Evolutionary conservation across 345 rosid genomes (phyloP).

Genomic region (Salix exigua): DNA sequence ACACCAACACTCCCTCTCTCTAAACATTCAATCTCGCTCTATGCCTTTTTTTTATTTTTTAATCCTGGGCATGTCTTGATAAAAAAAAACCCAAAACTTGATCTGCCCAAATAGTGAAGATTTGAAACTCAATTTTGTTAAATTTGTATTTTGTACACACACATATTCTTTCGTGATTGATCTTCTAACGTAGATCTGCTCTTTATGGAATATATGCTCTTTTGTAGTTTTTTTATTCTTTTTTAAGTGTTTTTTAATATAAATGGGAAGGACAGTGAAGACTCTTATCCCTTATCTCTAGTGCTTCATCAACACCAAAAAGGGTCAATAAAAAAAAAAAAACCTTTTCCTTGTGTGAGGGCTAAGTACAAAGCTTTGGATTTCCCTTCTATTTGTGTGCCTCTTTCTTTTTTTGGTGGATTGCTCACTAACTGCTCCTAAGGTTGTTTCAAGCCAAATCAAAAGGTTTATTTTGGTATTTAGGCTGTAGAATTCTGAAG

Average conservation of each 20-base stretch:
- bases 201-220: neutral
- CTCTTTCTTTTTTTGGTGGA: neutral
- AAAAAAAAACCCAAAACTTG: neutral
- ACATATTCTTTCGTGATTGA: neutral
- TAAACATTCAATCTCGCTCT: neutral
- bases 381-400: neutral
- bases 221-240: constrained; percentile 4
- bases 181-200: constrained; percentile 14
- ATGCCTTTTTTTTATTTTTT: neutral
- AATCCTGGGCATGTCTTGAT: neutral
- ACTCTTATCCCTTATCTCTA: constrained; percentile 9
- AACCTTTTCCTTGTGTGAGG: neutral
- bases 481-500: neutral
- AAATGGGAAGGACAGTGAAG: constrained; percentile 10
- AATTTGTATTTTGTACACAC: neutral
- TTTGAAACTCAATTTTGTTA: neutral
- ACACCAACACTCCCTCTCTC: neutral
- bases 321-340: neutral
- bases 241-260: neutral
- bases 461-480: neutral
- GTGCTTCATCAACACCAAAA: neutral
- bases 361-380: neutral
- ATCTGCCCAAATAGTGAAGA: constrained; percentile 9
- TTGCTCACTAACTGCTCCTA: neutral
- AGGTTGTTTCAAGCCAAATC: constrained; percentile 5